Base-by-base conservation (phyloP, 352 stramenopile genomes). In the Globisporangium alternatum region DNA sequence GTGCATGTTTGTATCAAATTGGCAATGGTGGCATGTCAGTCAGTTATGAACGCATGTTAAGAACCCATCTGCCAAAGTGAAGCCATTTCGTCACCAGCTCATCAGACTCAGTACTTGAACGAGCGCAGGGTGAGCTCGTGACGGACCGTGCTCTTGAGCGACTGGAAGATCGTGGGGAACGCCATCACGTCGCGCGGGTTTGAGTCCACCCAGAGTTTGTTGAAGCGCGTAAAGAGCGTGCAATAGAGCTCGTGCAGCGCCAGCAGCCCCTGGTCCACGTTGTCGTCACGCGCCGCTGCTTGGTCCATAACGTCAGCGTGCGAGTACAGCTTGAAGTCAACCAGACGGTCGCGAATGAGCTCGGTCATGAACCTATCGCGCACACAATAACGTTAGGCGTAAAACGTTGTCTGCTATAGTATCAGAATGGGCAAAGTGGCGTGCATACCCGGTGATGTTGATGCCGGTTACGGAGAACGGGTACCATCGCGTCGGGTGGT, bases 141-240 rank as follows among this genome's bases (percentile, higher is more conserved):
- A 47, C 83, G 81, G 51, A 93, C 78, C 49, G 79, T 74, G 39
- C 81, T 66, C 73, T 95, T 93, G 59, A 95, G 77, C 48, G 78
- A 78, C 59, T 94, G 74, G 69, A 95, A 95, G 49, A 95, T 87
- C 25, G 73, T 76, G 5, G 87, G 87, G 67, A 95, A 95, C 22
- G 83, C 85, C 87, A 95, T 95, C 30, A 93, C 78, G 47, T 95
- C 87, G 45, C 78, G 80, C 49, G 87, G 87, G 59, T 95, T 94
- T 25, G 77, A 77, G 60, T 88, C 78, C 35, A 94, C 79, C 87
- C 87, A 95, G 0, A 93, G 64, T 60, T 86, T 84, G 71, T 94
- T 91, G 64, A 95, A 95, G 33, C 85, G 83, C 31, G 80, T 88
- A 61, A 93, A 94, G 59, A 94, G 77, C 37, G 76, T 79, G 54